Base-by-base conservation (phyloP, 345 rosid genomes). In the Syzygium aqueum region DNA sequence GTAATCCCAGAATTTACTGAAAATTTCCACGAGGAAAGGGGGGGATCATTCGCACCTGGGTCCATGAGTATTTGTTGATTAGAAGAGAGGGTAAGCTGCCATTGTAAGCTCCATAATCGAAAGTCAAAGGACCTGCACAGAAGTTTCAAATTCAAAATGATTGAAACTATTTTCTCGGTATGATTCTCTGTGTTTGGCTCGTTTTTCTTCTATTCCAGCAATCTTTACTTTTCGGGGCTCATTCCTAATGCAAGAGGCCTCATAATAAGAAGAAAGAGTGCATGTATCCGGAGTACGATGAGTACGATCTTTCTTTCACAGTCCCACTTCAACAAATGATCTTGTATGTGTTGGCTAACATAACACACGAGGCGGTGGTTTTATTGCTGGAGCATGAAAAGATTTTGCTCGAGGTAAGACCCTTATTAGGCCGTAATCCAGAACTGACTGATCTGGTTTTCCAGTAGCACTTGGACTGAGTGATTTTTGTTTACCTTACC, bases 81-180 rank as follows among this genome's bases (percentile, higher is more conserved):
- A 85, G 59, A 40, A 91, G 87, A 84, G 87, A 53, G 7, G 93
- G 93, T 25, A 90, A 61, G 43, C 84, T 86, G 9, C 92, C 92
- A 78, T 40, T 85, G 49, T 61, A 91, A 51, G 67, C 57, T 37
- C 56, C 87, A 65, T 46, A 50, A 80, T 86, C 85, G 77, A 91
- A 89, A 23, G 89, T 83, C 27, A 91, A 12, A 13, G 93, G 91
- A 53, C 93, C 93, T 91, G 90, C 86, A 80, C 19, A 54, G 84
- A 53, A 53, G 9, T n/a, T 8, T 49, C 52, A 84, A 19, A 10
- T 25, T 82, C 73, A 51, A 33, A 37, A 17, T 73, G 49, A 22
- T 73, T 73, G 80, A 73, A 73, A 11, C 80, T 40, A 33, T 16
- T 33, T 8, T 19, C 77, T 73, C 9, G 13, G 49, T 22, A 17